Base-by-base conservation (phyloP, 1,139 yeast genomes). In the Saccharomyces hybrid region DNA sequence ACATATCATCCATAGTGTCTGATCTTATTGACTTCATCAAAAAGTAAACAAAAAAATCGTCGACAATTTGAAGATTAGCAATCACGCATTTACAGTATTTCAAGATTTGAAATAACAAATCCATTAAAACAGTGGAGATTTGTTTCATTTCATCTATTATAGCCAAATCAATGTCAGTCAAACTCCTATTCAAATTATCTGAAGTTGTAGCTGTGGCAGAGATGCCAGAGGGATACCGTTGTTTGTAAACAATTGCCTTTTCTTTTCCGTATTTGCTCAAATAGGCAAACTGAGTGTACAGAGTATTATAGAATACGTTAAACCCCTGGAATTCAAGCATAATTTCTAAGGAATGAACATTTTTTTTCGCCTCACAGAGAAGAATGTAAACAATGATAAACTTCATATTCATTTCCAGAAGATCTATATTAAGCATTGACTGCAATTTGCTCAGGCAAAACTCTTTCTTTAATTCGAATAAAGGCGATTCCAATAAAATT, bases 1-100 rank as follows among this genome's bases (percentile, higher is more conserved):
- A 78, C 50, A 84, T 78, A 59, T 83, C 84, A 56, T 82, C 88
- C 52, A 81, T 81, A 48, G 80, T 80, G 54, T 67, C 71, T 0
- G 71, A 65, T 44, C 63, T 78, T 73, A 58, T 76, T 73, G 58
- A 70, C 61, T 59, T 79, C 80, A 57, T 61, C 42, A 68, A 48
- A 51, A 58, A 80, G 55, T 77, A 75, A 14, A 88, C 74, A 54
- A 86, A 81, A 46, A 80, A 75, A 6, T 75, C 72, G 44, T 78
- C 78, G 25, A 88, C 72, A 41, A 76, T 69, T 6, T 71, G 71
- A 50, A 86, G 69, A 54, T 82, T 80, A 0, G 69, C 66, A 1
- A 66, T 55, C 1, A 71, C 63, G 44, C 83, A 70, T 59, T 80
- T 77, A 56, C 78, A 75, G 47, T 74, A 75, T 55, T 77, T 74